These are phyloP conservation scores for Debaryomyces sp. DNA, from an alignment of 1,139 yeast species.

Conservation along the genomic window DNA sequence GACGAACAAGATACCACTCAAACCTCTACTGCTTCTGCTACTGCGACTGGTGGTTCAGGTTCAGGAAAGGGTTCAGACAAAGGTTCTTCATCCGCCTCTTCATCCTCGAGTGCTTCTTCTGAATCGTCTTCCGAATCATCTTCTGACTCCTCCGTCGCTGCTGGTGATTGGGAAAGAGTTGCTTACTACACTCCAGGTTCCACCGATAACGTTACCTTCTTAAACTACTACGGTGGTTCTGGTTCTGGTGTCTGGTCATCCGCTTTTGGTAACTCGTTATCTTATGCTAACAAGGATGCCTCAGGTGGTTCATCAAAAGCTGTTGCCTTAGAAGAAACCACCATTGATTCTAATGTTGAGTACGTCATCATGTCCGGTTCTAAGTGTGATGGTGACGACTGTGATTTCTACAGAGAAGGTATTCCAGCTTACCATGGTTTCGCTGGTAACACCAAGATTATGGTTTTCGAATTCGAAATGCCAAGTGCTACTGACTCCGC, in stretches of 20 bases:
- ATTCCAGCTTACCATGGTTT: constrained; percentile 77
- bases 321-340: constrained; percentile 53
- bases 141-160: constrained; percentile 31
- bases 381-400: constrained; percentile 53
- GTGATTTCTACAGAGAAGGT: constrained; percentile 74
- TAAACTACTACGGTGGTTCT: constrained; percentile 83
- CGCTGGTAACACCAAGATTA: constrained; percentile 65
- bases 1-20: constrained; percentile 21
- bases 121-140: constrained; percentile 34
- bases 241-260: constrained; percentile 85
- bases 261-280: constrained; percentile 88
- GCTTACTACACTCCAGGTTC: constrained; percentile 68
- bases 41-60: constrained; percentile 23
- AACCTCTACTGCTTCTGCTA: constrained; percentile 13
- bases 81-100: constrained; percentile 27
- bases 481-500: constrained; percentile 47
- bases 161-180: constrained; percentile 71
- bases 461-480: constrained; percentile 71
- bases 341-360: constrained; percentile 60
- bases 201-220: constrained; percentile 72
- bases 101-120: constrained; percentile 25
- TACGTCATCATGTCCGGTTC: constrained; percentile 61
- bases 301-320: constrained; percentile 64
- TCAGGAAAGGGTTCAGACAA: constrained; percentile 31
- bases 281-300: constrained; percentile 80